Conservation (phyloP, 306 rosid species). For the Begonia peltatifolia region DNA sequence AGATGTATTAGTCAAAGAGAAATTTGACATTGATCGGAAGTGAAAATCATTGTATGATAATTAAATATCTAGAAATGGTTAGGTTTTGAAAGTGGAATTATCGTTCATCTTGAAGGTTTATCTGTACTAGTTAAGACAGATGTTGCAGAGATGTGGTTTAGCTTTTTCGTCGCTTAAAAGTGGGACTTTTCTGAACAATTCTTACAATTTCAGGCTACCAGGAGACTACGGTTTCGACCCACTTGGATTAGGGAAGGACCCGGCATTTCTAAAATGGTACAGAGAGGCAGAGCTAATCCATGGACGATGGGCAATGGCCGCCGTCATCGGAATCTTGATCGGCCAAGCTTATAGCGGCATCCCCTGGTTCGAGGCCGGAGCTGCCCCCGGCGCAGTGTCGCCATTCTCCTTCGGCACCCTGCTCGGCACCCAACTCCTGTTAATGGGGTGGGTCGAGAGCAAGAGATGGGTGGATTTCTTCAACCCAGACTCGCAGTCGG, state of each 20-base stretch:
- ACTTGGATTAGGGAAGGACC: constrained; percentile 86
- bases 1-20: no score
- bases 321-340: constrained; percentile 80
- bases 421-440: constrained; percentile 74
- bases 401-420: constrained; percentile 94
- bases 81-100: no score
- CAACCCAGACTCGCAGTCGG: constrained; percentile 90
- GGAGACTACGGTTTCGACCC: constrained; percentile 98
- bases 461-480: constrained; percentile 98
- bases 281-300: constrained; percentile 99
- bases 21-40: no score
- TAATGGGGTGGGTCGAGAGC: constrained; percentile 99
- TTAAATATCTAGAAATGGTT: no score
- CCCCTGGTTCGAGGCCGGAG: constrained; percentile 97
- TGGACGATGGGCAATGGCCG: constrained; percentile 97
- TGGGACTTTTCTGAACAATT: background rate
- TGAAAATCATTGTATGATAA: no score
- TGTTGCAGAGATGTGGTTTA: background rate
- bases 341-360: constrained; percentile 97
- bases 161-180: background rate
- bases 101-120: no score
- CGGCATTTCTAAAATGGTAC: constrained; percentile 91
- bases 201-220: constrained; percentile 47
- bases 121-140: background rate
- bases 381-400: constrained; percentile 73